Conservation (phyloP, 768 basidiomycete species). For the Amanita rimosa region DNA sequence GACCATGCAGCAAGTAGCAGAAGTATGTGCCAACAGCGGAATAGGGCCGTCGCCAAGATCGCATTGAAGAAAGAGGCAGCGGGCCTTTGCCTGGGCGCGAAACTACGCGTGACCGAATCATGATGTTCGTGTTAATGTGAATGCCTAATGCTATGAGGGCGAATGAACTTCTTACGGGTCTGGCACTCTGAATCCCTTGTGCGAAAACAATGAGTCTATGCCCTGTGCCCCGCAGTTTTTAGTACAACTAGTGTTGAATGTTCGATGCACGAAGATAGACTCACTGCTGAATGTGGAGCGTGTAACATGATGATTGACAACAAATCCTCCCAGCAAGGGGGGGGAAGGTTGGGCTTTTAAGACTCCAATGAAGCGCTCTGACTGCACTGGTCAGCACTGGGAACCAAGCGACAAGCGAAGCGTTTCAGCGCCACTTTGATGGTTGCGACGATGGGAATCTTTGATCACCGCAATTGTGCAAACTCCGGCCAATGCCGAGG, state of each 20-base stretch:
- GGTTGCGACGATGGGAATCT: too few relatives aligned
- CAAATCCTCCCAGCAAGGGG: too few relatives aligned
- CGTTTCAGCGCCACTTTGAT: too few relatives aligned
- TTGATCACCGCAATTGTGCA: too few relatives aligned
- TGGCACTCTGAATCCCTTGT: slow-evolving; percentile 24
- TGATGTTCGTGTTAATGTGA: too few relatives aligned
- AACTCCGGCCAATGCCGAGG: too few relatives aligned
- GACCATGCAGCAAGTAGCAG: slow-evolving; percentile 57
- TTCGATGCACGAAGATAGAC: background rate
- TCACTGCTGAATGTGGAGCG: background rate
- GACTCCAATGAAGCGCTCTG: too few relatives aligned
- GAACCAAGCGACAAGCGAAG: too few relatives aligned
- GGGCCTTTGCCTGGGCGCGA: slow-evolving; percentile 26
- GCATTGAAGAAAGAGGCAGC: slow-evolving; percentile 28
- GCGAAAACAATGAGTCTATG: slow-evolving; percentile 16
- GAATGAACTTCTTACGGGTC: slow-evolving; percentile 23
- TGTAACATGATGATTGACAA: background rate
- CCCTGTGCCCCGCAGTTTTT: slow-evolving; percentile 10
- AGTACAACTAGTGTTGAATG: too few relatives aligned
- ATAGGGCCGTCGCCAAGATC: slow-evolving; percentile 32
- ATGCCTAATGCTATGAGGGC: background rate
- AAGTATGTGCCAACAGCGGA: slow-evolving; percentile 58
- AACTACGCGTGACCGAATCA: too few relatives aligned
- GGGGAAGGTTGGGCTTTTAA: too few relatives aligned
- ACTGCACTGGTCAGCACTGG: too few relatives aligned